A percentile compares a stretch with the other conserved stretches of the same genome.
Evolutionary conservation across 1,284 basidiomycete genomes (phyloP).

Genomic region (Volvariella volvacea): DNA sequence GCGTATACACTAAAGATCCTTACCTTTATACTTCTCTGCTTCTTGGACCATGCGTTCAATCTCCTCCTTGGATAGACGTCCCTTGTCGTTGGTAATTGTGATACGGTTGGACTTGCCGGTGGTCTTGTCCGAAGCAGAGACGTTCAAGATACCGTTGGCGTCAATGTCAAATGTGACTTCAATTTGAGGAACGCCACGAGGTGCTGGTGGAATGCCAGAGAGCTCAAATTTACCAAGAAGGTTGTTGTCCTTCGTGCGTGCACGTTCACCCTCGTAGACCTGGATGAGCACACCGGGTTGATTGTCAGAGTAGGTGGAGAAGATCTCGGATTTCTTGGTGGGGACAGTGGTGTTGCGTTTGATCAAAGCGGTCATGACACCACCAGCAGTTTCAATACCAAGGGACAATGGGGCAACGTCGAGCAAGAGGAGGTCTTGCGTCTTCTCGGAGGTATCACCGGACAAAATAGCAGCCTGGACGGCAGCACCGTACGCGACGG

Average conservation of each 20-base stretch:
- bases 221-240: slow-evolving; percentile 99
- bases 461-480: slow-evolving; percentile 98
- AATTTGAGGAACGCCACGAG: slow-evolving; percentile 97
- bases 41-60: slow-evolving; percentile 96
- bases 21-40: slow-evolving; percentile 89
- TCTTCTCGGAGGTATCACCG: slow-evolving; percentile 98
- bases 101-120: slow-evolving; percentile 96
- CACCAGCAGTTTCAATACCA: slow-evolving; percentile 98
- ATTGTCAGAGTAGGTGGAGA: slow-evolving; percentile 99
- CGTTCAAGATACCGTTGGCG: slow-evolving; percentile 97
- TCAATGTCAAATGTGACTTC: slow-evolving; percentile 99
- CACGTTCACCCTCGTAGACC: slow-evolving; percentile 99
- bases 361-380: slow-evolving; percentile 98
- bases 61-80: slow-evolving; percentile 96
- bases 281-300: slow-evolving; percentile 99
- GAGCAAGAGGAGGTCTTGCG: slow-evolving; percentile 92
- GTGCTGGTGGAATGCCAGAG: slow-evolving; percentile 94
- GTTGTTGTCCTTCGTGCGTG: slow-evolving; percentile 99
- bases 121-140: slow-evolving; percentile 94
- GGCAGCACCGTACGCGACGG: slow-evolving; percentile 98
- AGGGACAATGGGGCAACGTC: slow-evolving; percentile 96
- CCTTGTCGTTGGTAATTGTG: slow-evolving; percentile 98
- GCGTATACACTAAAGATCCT: slow-evolving; percentile 14
- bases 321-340: slow-evolving; percentile 98
- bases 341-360: slow-evolving; percentile 99